Evolutionary conservation across 1,139 yeast genomes (phyloP), one percentile per base, ranked within the genome.

Genomic region (Kurtzmaniella quercitrusa): DNA sequence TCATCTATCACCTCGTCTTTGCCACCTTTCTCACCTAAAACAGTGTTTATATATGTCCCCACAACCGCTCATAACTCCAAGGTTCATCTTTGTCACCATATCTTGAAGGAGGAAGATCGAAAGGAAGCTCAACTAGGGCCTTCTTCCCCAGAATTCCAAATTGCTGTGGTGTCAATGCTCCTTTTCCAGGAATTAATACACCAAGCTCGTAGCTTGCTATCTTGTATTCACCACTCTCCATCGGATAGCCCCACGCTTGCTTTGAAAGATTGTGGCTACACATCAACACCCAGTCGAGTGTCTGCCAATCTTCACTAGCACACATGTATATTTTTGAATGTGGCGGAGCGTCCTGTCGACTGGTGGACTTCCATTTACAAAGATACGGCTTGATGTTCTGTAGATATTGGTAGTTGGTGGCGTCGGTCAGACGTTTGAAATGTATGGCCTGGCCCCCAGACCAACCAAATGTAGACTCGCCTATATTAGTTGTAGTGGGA

Each of bases 241-340:
- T n/a, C 10, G 44, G 70, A n/a, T 63, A 64, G 0, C 91, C 91
- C 90, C 90, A 83, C 0, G 90, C 90, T 48, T 79, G 82, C 44
- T 75, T 73, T 23, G 87, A 80, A 31, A 82, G 55, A 55, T 84
- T 84, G 37, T 83, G 82, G 46, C 87, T 81, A 1, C 87, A 82
- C 58, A 81, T 66, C n/a, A 81, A 53, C 14, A 79, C 74, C 89
- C 90, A 84, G 44, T 75, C 73, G 2, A 82, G 52, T 1, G 77
- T 60, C 21, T 62, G 51, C 64, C 80, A 81, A 51, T 78, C 79
- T 52, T 69, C 59, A 71, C 77, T 58, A 62, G 74, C 69, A 50
- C 74, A 65, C 44, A 67, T 52, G 42, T 68, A 67, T 39, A 69
- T 48, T 48, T 72, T 72, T 5, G 63, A 68, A 48, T 72, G 77